phyloP scores from a whole-genome alignment of 495 filamentous ascomycete species.

The Copromyces sp. region DNA sequence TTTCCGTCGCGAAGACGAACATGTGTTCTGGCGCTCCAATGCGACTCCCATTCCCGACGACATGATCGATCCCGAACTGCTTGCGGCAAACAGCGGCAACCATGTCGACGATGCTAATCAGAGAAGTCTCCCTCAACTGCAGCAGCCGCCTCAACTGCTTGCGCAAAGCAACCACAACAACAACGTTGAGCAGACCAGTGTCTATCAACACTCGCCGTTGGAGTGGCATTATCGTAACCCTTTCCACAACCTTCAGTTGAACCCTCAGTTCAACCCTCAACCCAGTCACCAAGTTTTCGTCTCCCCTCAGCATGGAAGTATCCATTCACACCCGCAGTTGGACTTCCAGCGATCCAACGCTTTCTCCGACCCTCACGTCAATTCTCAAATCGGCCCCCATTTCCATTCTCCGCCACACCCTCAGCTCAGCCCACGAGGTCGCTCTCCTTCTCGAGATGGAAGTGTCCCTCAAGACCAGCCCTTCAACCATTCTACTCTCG shows the following conservation, averaged over 20 bases:
- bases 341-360: background rate
- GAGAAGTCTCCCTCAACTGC: background rate
- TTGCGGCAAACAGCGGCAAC: background rate
- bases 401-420: background rate
- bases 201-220: background rate
- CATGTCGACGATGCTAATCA: background rate
- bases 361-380: background rate
- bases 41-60: background rate
- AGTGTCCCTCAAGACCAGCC: background rate
- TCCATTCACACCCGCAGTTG: background rate
- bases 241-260: background rate
- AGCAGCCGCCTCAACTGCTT: background rate
- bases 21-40: background rate
- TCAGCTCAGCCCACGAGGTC: background rate
- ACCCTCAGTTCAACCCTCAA: background rate
- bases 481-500: background rate
- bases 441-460: background rate
- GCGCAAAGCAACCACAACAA: background rate
- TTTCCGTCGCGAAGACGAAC: background rate
- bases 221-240: background rate
- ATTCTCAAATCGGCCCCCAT: background rate
- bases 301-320: background rate
- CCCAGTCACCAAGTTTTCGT: background rate
- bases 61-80: background rate
- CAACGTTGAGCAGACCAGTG: background rate